phyloP scores from a whole-genome alignment of 495 filamentous ascomycete species.

The Aspergillus heteromorphus region DNA sequence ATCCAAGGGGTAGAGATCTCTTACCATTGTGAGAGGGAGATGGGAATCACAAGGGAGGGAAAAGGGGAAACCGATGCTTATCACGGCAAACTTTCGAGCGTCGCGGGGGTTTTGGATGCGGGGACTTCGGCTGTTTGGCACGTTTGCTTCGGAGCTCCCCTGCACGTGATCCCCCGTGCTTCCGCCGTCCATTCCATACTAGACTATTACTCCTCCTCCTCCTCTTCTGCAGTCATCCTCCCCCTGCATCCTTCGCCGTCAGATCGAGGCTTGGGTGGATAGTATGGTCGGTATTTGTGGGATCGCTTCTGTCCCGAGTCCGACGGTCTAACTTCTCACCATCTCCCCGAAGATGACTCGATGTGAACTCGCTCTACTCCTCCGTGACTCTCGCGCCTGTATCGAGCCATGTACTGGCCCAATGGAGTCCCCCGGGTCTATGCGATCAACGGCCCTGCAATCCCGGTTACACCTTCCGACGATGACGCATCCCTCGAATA shows the following conservation, averaged over 20 bases:
- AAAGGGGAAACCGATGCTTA: neutral
- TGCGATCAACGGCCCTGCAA: conserved; percentile 60
- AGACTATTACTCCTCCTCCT: too few relatives aligned
- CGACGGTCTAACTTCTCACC: conserved; percentile 14
- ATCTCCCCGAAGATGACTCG: conserved; percentile 33
- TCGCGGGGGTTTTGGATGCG: conserved; percentile 12
- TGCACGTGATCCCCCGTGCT: conserved; percentile 13
- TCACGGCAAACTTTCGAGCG: neutral
- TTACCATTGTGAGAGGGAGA: conserved; percentile 4
- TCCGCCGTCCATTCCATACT: neutral
- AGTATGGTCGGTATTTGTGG: conserved; percentile 21
- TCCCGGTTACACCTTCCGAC: conserved; percentile 32
- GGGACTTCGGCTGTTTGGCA: conserved; percentile 12
- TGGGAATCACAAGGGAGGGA: neutral
- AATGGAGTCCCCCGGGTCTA: conserved; percentile 86
- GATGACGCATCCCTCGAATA: conserved; percentile 18
- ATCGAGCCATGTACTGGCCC: conserved; percentile 90
- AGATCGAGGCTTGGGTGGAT: conserved; percentile 5
- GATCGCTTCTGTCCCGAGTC: conserved; percentile 14
- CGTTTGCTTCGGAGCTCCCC: conserved; percentile 11
- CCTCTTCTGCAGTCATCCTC: neutral
- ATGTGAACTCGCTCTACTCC: conserved; percentile 30
- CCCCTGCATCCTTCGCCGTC: neutral
- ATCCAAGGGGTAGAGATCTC: neutral
- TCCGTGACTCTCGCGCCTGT: conserved; percentile 22